Evolutionary conservation across 2,329 filamentous ascomycete genomes (phyloP), one percentile per base, ranked within the genome.

Genomic region (Pseudogymnoascus verrucosus): DNA sequence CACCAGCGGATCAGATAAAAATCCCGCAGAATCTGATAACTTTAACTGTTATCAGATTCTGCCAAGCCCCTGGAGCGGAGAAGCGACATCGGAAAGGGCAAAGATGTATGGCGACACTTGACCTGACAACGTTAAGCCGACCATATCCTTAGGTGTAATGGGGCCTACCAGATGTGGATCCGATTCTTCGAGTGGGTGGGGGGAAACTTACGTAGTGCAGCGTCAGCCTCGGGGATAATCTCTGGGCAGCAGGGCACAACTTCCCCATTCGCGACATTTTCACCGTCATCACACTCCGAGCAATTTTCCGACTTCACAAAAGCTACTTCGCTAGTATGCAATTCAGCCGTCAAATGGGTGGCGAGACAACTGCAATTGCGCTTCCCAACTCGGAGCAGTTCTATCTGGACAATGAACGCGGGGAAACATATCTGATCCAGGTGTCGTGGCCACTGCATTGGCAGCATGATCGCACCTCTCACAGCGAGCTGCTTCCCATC

Each of bases 401-500:
- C 51, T 57, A 57, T 6, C 51, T 57, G 65, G 68, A 71, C 21
- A 68, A 74, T 1, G 59, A 76, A 75, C 69, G 75, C 5, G 76
- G 76, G 2, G 75, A 11, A 68, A 69, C 37, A 72, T 78, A 62
- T 73, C 73, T 42, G 73, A 44, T 78, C 77, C 70, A 76, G 76
- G 66, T 78, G 74, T 68, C 65, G 76, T 1, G 70, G 74, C 21
- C 70, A 77, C 10, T 75, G 66, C 63, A 72, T 77, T 47, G 72
- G 72, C 36, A 44, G 26, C 21, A 61, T 19, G 59, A n/a, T 44
- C 59, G 59, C 34, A 61, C 36, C 42, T 28, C 59, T 26, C 36
- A 61, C 11, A 39, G 39, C 4, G 73, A 78, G 10, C 75, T 76
- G 5, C 68, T 79, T 12, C 79, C 79, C 66, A 78, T 79, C 60